Evolutionary conservation across 2,329 filamentous ascomycete genomes (phyloP).

Genomic region (Diatrype stigma): DNA sequence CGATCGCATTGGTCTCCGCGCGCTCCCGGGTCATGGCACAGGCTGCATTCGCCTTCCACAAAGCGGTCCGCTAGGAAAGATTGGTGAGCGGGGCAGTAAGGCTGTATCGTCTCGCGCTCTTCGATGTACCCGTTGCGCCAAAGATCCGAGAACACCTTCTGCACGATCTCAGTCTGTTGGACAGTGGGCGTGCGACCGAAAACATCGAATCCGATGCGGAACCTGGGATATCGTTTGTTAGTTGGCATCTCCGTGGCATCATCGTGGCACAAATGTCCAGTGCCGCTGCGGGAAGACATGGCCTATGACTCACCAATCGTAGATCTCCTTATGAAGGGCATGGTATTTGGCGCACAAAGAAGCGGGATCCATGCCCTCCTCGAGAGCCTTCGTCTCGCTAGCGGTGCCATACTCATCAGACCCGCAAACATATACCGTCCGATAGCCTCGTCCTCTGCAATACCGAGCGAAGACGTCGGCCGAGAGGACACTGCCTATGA

Average conservation of each 20-base stretch:
- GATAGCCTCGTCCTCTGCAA: slow-evolving; percentile 11
- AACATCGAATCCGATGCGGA: slow-evolving; percentile 89
- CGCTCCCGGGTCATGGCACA: slow-evolving; percentile 68
- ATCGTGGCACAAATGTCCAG: no score
- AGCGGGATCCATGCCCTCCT: slow-evolving; percentile 9
- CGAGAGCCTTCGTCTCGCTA: slow-evolving; percentile 11
- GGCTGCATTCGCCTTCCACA: slow-evolving; percentile 73
- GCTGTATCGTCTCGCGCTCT: slow-evolving; percentile 82
- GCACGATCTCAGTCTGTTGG: slow-evolving; percentile 87
- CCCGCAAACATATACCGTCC: slow-evolving; percentile 12
- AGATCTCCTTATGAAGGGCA: slow-evolving; percentile 74
- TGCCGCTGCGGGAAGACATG: no score
- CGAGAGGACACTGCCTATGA: slow-evolving; percentile 45
- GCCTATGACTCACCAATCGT: slow-evolving; percentile 61
- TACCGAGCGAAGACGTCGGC: slow-evolving; percentile 41
- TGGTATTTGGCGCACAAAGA: slow-evolving; percentile 14
- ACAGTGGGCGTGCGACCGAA: slow-evolving; percentile 89
- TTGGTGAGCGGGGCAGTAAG: slow-evolving; percentile 77
- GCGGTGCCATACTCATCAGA: slow-evolving; percentile 13
- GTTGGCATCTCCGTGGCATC: no score
- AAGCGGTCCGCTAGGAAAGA: slow-evolving; percentile 83
- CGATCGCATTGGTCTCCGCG: slow-evolving; percentile 59
- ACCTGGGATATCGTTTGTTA: slow-evolving; percentile 91
- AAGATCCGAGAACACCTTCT: slow-evolving; percentile 85
- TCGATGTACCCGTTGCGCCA: slow-evolving; percentile 83